phyloP scores from a whole-genome alignment of 306 rosid genomes.

The Leucaena leucocephala region DNA sequence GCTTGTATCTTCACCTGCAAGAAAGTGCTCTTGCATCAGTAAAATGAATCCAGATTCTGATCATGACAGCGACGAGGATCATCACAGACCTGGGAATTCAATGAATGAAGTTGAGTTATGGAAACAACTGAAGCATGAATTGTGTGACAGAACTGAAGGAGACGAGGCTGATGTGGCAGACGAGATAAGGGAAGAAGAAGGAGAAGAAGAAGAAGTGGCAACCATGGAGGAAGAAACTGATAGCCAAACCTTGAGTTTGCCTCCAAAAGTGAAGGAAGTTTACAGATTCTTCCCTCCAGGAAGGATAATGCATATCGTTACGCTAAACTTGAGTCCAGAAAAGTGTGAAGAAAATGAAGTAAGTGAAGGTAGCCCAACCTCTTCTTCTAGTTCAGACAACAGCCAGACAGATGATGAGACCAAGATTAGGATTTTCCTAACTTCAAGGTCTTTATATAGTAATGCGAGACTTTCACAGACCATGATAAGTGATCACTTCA shows the following conservation, averaged over 20 bases:
- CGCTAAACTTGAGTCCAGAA: slow-evolving; percentile 38
- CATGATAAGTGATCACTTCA: slow-evolving; percentile 95
- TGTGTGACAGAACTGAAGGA: slow-evolving; percentile 55
- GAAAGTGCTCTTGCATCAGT: background rate
- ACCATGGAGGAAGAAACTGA: slow-evolving; percentile 61
- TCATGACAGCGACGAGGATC: slow-evolving; percentile 43
- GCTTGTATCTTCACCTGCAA: slow-evolving; percentile 62
- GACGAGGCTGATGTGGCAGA: slow-evolving; percentile 61
- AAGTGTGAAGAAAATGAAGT: slow-evolving; percentile 55
- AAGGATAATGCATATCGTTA: slow-evolving; percentile 84
- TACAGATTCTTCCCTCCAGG: slow-evolving; percentile 92
- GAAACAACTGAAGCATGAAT: slow-evolving; percentile 90
- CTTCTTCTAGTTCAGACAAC: slow-evolving; percentile 44
- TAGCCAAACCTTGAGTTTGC: slow-evolving; percentile 54
- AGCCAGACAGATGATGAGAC: slow-evolving; percentile 51
- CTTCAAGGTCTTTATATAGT: slow-evolving; percentile 80
- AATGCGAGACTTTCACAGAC: slow-evolving; percentile 85
- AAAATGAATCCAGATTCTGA: slow-evolving; percentile 42
- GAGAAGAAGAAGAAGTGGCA: slow-evolving; percentile 73
- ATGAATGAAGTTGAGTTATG: slow-evolving; percentile 89
- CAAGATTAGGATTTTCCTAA: slow-evolving; percentile 73
- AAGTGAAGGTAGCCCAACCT: slow-evolving; percentile 49
- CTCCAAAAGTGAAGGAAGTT: slow-evolving; percentile 62
- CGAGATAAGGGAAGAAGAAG: slow-evolving; percentile 73
- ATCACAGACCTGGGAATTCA: slow-evolving; percentile 49